These are phyloP conservation scores for Paecilomyces sp. DNA, from an alignment of 2,329 filamentous ascomycete genomes.

Conservation along the genomic window DNA sequence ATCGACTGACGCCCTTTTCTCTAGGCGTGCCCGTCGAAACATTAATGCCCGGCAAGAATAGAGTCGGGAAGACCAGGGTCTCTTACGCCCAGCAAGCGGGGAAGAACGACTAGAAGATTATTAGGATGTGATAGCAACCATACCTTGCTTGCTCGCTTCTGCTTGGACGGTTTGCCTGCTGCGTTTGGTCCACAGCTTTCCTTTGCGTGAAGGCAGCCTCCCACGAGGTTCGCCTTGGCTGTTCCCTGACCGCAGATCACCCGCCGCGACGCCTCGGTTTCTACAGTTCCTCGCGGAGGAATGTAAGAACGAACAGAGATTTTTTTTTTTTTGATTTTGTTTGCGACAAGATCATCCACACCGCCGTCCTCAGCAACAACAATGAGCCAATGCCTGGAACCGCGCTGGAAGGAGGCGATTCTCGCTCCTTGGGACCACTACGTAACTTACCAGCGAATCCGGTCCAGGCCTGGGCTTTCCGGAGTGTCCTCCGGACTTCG, in stretches of 20 bases:
- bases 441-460: background rate
- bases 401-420: background rate
- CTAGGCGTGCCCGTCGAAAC: background rate
- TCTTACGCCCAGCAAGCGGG: background rate
- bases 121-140: background rate
- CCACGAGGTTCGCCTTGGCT: background rate
- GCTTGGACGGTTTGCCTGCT: background rate
- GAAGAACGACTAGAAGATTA: background rate
- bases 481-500: background rate
- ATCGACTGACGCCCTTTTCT: background rate
- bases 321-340: background rate
- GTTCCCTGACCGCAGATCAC: background rate
- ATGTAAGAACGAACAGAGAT: background rate
- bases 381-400: background rate
- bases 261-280: background rate
- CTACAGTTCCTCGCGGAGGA: background rate
- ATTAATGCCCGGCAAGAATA: background rate
- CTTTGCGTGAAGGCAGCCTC: background rate
- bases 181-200: background rate
- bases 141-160: background rate
- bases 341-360: background rate
- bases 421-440: background rate
- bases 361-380: background rate
- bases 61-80: background rate
- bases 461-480: background rate